phyloP scores from a whole-genome alignment of 2,329 filamentous ascomycete genomes.

The Amauroascus verrucosus region DNA sequence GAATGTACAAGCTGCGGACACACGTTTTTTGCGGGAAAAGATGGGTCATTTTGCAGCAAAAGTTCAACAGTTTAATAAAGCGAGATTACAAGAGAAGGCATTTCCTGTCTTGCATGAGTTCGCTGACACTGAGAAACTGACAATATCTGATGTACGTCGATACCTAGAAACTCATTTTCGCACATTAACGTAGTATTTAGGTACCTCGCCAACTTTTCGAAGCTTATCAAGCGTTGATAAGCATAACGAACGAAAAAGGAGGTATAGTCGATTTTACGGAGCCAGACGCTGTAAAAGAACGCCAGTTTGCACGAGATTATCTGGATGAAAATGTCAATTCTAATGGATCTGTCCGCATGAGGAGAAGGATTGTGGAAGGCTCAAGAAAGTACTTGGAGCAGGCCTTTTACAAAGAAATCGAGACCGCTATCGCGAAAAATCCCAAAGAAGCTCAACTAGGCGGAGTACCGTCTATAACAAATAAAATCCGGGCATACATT shows the following conservation, averaged over 20 bases:
- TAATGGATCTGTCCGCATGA: constrained; percentile 52
- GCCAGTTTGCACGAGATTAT: constrained; percentile 67
- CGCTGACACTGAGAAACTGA: constrained; percentile 59
- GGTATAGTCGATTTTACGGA: constrained; percentile 50
- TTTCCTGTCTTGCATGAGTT: constrained; percentile 71
- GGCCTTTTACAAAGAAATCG: constrained; percentile 67
- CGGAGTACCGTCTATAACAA: constrained; percentile 75
- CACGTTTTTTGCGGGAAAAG: constrained; percentile 71
- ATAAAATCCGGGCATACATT: constrained; percentile 88
- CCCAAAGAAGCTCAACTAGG: constrained; percentile 82
- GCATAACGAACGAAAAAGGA: constrained; percentile 64
- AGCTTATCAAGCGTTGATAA: constrained; percentile 70
- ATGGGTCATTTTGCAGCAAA: constrained; percentile 71
- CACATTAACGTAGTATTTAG: constrained; percentile 27
- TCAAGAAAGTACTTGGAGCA: constrained; percentile 71
- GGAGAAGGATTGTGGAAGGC: constrained; percentile 69
- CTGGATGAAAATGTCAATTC: constrained; percentile 63
- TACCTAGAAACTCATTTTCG: not conserved
- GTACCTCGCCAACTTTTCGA: constrained; percentile 66
- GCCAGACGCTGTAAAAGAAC: constrained; percentile 58
- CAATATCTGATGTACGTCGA: constrained; percentile 51
- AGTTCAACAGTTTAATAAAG: constrained; percentile 66
- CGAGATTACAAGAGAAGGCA: constrained; percentile 54
- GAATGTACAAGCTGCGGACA: constrained; percentile 52
- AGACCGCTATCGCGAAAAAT: constrained; percentile 67